Evolutionary conservation across 805 yeast species (phyloP), one percentile per base, ranked within the genome.

Genomic region (Komagataella populi): DNA sequence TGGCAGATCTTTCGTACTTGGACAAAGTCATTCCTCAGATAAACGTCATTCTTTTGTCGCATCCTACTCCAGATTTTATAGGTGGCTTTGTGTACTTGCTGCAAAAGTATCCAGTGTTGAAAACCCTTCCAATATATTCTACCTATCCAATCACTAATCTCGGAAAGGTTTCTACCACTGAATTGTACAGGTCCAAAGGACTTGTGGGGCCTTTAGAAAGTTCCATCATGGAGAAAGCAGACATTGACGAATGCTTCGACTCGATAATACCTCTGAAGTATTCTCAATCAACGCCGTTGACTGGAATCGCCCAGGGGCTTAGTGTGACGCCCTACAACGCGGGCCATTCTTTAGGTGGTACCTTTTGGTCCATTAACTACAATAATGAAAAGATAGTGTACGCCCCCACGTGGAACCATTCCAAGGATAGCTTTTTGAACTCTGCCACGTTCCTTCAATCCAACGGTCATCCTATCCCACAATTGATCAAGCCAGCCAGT

Each of bases 361-460:
- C 95, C 0, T 79, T 90, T 48, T 90, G 97, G 97, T 70, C 83
- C 44, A 64, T 91, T 8, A 74, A 77, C 47, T 81, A 82, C 52
- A 81, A 84, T 54, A 77, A 82, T 16, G 97, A 91, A 57, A 83
- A 83, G 55, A 69, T 90, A n/a, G 70, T 91, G 2, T 87, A 88
- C 64, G 95, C 96, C 0, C 89, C 93, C 1, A 80, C 85, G 47
- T 93, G 98, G 98, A 91, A 90, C 63, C 98, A 93, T 62, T 83
- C 97, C 1, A 81, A 81, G 56, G 98, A 91, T 61, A 76, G 87
- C 0, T 89, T 89, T 57, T 67, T 93, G 50, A 84, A 83, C 55
- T 82, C 89, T 24, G 85, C 93, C 3, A 73, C 74, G 20, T 64
- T 86, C 17, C 61, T 83, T 45, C 78, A 79, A 48, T 63, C 59